Evolutionary conservation across 441 rosid species (phyloP).

Genomic region (Corymbia calophylla): DNA sequence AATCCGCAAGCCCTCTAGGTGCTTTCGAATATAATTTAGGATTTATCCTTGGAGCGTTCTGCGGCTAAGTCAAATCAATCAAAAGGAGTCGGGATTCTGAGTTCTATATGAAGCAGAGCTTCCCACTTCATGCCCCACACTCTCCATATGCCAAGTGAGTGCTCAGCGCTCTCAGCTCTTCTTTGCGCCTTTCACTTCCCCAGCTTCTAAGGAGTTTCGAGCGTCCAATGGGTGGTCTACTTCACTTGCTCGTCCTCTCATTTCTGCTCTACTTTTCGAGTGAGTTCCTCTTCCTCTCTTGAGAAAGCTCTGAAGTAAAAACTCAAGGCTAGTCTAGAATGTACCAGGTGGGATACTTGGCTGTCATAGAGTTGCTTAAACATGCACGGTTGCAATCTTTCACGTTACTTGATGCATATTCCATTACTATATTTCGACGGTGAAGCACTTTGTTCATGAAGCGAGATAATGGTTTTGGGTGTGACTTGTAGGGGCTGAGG

Average conservation of each 20-base stretch:
- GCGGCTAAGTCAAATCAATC: not conserved
- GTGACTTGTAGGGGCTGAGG: conserved; percentile 40
- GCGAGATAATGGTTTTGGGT: not conserved
- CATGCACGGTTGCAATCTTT: not conserved
- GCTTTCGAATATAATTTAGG: not conserved
- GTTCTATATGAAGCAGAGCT: not conserved
- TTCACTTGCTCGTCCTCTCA: not conserved
- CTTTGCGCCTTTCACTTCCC: not conserved
- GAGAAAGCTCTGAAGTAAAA: not conserved
- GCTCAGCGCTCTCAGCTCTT: not conserved
- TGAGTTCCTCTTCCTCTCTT: not conserved
- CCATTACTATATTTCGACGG: not conserved
- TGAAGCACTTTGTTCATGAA: not conserved
- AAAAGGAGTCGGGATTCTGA: not conserved
- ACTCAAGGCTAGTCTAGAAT: not conserved
- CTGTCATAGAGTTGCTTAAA: not conserved
- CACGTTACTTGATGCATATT: not conserved
- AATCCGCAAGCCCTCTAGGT: not conserved
- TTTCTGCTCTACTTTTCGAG: not conserved
- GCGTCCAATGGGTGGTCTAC: not conserved
- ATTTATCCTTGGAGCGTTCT: not conserved
- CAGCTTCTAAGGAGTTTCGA: not conserved
- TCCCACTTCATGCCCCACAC: not conserved
- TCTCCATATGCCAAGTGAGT: not conserved
- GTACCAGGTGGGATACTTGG: not conserved